A percentile compares a stretch with the other conserved stretches of the same genome.
Evolutionary conservation across 768 basidiomycete species (phyloP).

Genomic region (Hygrocybe punicea): DNA sequence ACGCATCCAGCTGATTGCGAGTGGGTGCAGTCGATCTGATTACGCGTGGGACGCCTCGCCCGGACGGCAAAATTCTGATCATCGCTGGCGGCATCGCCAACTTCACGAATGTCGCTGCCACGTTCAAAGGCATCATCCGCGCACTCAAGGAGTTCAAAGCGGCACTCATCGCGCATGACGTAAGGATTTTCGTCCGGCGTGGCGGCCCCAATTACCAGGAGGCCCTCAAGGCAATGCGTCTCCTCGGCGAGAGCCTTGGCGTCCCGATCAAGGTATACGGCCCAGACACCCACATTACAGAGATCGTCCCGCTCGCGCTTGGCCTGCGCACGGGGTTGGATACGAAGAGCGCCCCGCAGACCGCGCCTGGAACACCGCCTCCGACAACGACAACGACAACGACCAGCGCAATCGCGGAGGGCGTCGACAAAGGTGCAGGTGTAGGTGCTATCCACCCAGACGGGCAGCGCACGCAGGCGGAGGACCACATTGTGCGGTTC

Average conservation of each 20-base stretch:
- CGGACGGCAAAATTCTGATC: slow-evolving; percentile 96
- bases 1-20: too few species aligned
- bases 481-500: slow-evolving; percentile 91
- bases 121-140: slow-evolving; percentile 99
- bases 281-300: slow-evolving; percentile 97
- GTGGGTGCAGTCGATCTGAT: slow-evolving; percentile 92
- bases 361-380: slow-evolving; percentile 41
- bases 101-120: slow-evolving; percentile 98
- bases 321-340: slow-evolving; percentile 48
- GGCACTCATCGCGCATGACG: slow-evolving; percentile 75
- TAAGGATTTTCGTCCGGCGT: slow-evolving; percentile 95
- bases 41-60: slow-evolving; percentile 78
- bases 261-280: slow-evolving; percentile 97
- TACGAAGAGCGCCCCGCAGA: neutral
- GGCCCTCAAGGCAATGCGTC: slow-evolving; percentile 93
- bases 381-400: slow-evolving; percentile 48
- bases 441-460: slow-evolving; percentile 74
- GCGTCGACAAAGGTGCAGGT: slow-evolving; percentile 37
- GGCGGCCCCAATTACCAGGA: slow-evolving; percentile 99
- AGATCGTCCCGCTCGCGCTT: slow-evolving; percentile 97
- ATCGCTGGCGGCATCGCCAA: slow-evolving; percentile 99
- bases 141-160: slow-evolving; percentile 92
- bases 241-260: slow-evolving; percentile 94
- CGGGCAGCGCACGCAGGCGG: slow-evolving; percentile 76
- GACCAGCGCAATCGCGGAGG: slow-evolving; percentile 28